phyloP scores from a whole-genome alignment of 2,329 filamentous ascomycete genomes.

The Emergomyces pasteurianus region DNA sequence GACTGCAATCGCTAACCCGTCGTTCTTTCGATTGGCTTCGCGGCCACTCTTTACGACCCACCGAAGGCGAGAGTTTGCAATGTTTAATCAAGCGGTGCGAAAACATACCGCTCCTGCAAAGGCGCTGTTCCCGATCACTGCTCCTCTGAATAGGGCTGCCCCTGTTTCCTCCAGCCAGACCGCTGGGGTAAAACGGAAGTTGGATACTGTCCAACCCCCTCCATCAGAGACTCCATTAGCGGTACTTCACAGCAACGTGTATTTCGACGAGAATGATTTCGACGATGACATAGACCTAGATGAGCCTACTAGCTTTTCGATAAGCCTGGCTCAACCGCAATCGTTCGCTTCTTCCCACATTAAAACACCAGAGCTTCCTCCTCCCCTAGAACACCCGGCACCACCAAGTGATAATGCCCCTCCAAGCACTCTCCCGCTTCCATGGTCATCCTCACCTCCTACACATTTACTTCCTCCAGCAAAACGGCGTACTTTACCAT shows the following conservation, averaged over 20 bases:
- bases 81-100: conserved; percentile 33
- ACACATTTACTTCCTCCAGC: conserved; percentile 17
- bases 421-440: conserved; percentile 58
- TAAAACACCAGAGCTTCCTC: conserved; percentile 26
- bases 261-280: conserved; percentile 71
- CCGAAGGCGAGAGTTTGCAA: conserved; percentile 9
- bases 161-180: conserved; percentile 17
- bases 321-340: conserved; percentile 1
- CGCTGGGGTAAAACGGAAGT: conserved; percentile 27
- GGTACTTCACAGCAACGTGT: conserved; percentile 39
- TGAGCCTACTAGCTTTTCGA: conserved; percentile 17
- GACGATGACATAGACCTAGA: conserved; percentile 72
- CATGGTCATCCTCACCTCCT: conserved; percentile 37
- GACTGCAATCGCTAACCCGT: neutral
- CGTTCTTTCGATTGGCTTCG: neutral
- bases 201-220: conserved; percentile 19
- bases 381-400: conserved; percentile 15
- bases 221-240: conserved; percentile 23
- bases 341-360: conserved; percentile 15
- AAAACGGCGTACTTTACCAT: conserved; percentile 52
- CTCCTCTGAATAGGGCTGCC: conserved; percentile 16
- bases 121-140: conserved; percentile 22
- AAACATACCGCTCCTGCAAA: conserved; percentile 22
- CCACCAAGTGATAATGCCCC: conserved; percentile 35
- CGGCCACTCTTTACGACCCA: neutral